Percentiles rank a stretch among this genome's conserved stretches.
These are phyloP conservation scores for Rhodosporidiobolus odoratus DNA, from an alignment of 768 basidiomycete species.

Conservation along the genomic window DNA sequence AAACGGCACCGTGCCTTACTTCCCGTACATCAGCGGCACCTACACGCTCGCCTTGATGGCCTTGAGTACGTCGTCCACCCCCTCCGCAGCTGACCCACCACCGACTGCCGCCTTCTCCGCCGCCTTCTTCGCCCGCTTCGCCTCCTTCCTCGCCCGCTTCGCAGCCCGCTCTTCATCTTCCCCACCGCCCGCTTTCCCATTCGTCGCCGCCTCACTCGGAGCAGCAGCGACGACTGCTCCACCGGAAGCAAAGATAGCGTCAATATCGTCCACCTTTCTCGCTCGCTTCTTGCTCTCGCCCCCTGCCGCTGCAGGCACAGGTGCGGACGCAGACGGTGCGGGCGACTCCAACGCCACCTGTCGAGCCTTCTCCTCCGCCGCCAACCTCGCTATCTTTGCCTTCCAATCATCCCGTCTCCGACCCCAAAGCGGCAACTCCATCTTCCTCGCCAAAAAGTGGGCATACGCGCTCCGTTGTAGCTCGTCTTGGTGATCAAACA, in stretches of 20 bases:
- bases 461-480: constrained; percentile 77
- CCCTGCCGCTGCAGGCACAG: background rate
- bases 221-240: background rate
- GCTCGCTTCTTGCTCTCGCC: constrained; percentile 24
- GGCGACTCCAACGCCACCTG: background rate
- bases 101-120: background rate
- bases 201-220: background rate
- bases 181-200: background rate
- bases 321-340: background rate
- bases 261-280: constrained; percentile 35
- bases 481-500: constrained; percentile 59
- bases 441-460: constrained; percentile 73
- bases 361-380: constrained; percentile 26
- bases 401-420: constrained; percentile 82
- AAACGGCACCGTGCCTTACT: too few species aligned
- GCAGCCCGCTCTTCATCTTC: constrained; percentile 9
- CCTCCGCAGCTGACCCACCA: constrained; percentile 6
- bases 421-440: constrained; percentile 71
- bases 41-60: constrained; percentile 35
- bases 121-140: background rate
- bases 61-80: constrained; percentile 22
- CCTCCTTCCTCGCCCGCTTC: constrained; percentile 21
- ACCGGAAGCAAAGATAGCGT: constrained; percentile 25
- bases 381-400: constrained; percentile 52
- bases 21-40: too few species aligned